Evolutionary conservation across 805 yeast species (phyloP), one percentile per base, ranked within the genome.

Genomic region (Sugiyamaella smithiae): DNA sequence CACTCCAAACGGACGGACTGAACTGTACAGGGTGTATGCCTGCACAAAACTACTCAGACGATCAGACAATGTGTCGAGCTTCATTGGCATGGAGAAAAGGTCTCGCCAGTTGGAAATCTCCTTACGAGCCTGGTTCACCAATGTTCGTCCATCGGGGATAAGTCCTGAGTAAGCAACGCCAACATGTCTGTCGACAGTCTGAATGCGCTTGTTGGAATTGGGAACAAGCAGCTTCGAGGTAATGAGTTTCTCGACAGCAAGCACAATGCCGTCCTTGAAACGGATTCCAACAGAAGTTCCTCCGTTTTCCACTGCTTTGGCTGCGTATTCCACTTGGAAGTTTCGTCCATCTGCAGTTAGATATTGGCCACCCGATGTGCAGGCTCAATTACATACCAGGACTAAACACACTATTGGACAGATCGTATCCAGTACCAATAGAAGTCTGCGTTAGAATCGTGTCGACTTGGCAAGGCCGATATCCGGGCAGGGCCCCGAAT

Each of bases 391-490:
- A 69, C 78, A 55, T 70, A 73, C 77, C 78, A 49, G 91, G 91
- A 48, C 88, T 82, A 72, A 93, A 93, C 54, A 91, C 97, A 71
- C 95, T 84, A 74, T 93, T 93, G 28, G 97, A 88, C 64, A 93
- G 82, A 76, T 93, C 99, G 81, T 93, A 93, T 16, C 99, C 99
- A 24, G 99, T 93, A 60, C 99, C 99, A 60, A 93, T 90, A 41
- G 99, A 93, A 33, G 98, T 85, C 91, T 67, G 46, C 4, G 38
- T 35, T 35, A 35, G 38, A 26, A n/a, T n/a, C n/a, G n/a, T n/a
- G n/a, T n/a, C n/a, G n/a, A n/a, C n/a, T n/a, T n/a, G n/a, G n/a
- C n/a, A n/a, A n/a, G n/a, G n/a, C n/a, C n/a, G n/a, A n/a, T n/a
- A n/a, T n/a, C n/a, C n/a, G n/a, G n/a, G n/a, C n/a, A n/a, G n/a